Conservation (phyloP, 768 basidiomycete genomes). For the Zangia roseola region DNA sequence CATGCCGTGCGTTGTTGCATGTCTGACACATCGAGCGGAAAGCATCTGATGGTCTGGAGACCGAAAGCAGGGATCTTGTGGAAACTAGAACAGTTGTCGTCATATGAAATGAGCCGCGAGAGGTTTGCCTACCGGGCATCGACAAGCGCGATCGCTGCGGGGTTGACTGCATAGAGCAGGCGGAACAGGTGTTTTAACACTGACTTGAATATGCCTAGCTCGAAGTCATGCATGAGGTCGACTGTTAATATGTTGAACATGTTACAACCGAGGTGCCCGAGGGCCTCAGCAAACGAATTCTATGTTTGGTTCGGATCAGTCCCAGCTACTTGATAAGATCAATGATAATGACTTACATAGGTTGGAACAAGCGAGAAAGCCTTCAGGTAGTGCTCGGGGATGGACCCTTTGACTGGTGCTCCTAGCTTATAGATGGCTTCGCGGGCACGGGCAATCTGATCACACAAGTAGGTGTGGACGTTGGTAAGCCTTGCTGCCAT, state of each 20-base stretch:
- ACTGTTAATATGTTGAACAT: neutral
- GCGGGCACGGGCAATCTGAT: neutral
- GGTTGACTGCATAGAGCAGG: slow-evolving; percentile 22
- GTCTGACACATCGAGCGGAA: slow-evolving; percentile 34
- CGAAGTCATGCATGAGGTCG: slow-evolving; percentile 43
- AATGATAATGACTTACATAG: slow-evolving; percentile 7
- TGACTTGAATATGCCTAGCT: slow-evolving; percentile 39
- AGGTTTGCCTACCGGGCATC: slow-evolving; percentile 30
- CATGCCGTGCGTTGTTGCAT: slow-evolving; percentile 33
- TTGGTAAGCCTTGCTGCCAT: neutral
- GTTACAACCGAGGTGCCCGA: neutral
- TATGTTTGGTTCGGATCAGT: slow-evolving; percentile 30
- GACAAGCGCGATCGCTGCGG: slow-evolving; percentile 14
- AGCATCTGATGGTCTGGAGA: slow-evolving; percentile 34
- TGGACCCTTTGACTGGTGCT: slow-evolving; percentile 3
- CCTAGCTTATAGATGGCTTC: slow-evolving; percentile 7
- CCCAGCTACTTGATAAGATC: too few species aligned
- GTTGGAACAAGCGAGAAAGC: slow-evolving; percentile 7
- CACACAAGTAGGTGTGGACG: neutral
- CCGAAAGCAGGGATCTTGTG: slow-evolving; percentile 17
- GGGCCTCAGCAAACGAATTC: neutral
- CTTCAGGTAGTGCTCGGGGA: slow-evolving; percentile 3
- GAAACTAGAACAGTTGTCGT: slow-evolving; percentile 15
- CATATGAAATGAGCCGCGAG: too few species aligned
- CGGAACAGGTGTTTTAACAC: slow-evolving; percentile 36